phyloP scores from a whole-genome alignment of 768 basidiomycete genomes.

The Tremella fuciformis region DNA sequence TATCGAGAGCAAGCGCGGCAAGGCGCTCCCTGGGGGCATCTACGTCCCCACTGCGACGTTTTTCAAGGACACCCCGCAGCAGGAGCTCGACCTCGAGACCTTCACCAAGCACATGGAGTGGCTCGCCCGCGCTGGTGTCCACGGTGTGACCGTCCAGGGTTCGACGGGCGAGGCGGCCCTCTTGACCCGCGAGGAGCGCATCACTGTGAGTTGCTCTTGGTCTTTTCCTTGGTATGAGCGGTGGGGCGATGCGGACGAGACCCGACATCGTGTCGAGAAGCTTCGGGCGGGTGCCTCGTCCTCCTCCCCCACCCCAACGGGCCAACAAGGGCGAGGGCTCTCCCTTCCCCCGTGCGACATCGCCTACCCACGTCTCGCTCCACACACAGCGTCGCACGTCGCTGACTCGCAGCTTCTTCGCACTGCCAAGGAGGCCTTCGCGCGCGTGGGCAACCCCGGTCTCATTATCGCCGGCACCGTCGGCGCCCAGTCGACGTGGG shows the following conservation, averaged over 20 bases:
- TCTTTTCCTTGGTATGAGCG: neutral
- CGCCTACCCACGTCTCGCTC: no score
- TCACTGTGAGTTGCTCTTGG: conserved; percentile 29
- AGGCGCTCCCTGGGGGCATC: conserved; percentile 31
- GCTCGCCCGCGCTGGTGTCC: conserved; percentile 45
- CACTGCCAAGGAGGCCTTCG: conserved; percentile 27
- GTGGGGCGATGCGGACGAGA: conserved; percentile 1
- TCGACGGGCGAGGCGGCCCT: conserved; percentile 49
- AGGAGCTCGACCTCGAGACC: conserved; percentile 51
- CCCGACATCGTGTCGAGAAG: neutral
- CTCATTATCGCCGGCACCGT: conserved; percentile 37
- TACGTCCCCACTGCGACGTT: conserved; percentile 48
- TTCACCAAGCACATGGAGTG: conserved; percentile 50
- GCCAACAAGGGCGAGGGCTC: neutral
- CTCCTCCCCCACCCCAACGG: conserved; percentile 6
- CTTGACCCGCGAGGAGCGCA: conserved; percentile 45
- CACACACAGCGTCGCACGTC: neutral
- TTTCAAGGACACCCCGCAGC: conserved; percentile 45
- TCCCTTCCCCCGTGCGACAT: neutral
- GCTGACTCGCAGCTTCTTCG: conserved; percentile 20
- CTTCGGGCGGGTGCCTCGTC: neutral
- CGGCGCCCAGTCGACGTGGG: conserved; percentile 76
- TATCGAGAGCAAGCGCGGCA: neutral
- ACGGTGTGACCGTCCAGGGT: conserved; percentile 45
- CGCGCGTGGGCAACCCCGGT: conserved; percentile 24